Base-by-base conservation (phyloP, 2,329 filamentous ascomycete genomes). In the Zarea fungicola region DNA sequence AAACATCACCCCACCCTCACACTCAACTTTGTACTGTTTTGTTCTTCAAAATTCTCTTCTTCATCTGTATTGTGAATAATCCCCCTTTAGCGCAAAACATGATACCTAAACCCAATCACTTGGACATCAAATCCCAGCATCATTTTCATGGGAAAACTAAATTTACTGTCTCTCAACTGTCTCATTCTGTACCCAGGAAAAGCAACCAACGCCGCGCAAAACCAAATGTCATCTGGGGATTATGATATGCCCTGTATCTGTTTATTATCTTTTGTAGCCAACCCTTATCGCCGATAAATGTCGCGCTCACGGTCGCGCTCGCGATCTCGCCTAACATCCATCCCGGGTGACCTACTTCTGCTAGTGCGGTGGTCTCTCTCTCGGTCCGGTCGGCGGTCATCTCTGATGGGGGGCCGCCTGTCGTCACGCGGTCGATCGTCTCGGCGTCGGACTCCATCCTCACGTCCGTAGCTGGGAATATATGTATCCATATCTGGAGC, bases 401-500 rank as follows among this genome's bases (percentile, higher is more conserved):
- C 58, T 31, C 45, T 26, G 34, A 9, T 21, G 2, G 45, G 45
- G 28, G 45, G 22, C 7, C 45, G 45, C 8, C 45, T 25, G 11
- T 48, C 45, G 21, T 48, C 45, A 19, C 45, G 45, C 58, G 63
- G 43, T 7, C 61, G 53, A 14, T 60, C 60, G n/a, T 62, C 61
- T 39, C 60, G 51, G 9, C 58, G 57, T 21, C 57, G 55, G n/a
- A 53, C 39, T 2, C 60, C 64, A 19, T 64, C 65, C 19, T 62
- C 66, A 7, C 62, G 60, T 22, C 66, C 61, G 49, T 77, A 77
- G 35, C 67, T 70, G 4, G 74, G 74, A 26, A 77, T 76, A 45
- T 77, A 76, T 2, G 74, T 76, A 52, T 77, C 73, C 19, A 74
- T 62, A 45, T 77, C 72, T 2, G 58, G 59, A 26, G 55, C 57